Evolutionary conservation across 2,329 filamentous ascomycete species (phyloP), one percentile per base, ranked within the genome.

Genomic region (Beauveria asiatica): DNA sequence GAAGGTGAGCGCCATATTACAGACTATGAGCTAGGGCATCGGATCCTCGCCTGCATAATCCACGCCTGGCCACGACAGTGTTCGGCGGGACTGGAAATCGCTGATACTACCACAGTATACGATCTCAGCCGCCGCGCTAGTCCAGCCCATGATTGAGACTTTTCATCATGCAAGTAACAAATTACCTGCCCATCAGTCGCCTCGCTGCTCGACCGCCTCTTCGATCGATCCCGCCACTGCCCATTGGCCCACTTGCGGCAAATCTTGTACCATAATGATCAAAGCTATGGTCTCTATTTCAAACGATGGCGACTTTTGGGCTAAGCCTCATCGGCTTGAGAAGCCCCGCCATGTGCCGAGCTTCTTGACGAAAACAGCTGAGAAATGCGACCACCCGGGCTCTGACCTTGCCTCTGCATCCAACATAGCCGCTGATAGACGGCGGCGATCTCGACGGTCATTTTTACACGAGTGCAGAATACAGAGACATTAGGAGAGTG

Each of bases 301-400:
- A 8, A 11, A 42, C 37, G 37, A 58, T 58, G 56, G 56, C 56
- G 56, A 58, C 56, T 51, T 58, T 30, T 48, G 46, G 21, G 46
- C 56, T 58, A 58, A 51, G 46, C 56, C 56, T 51, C 51, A 58
- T 51, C 56, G 52, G 46, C 46, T 51, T 58, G 46, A 58, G 45
- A 48, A 23, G 39, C 56, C 56, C 56, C 56, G 56, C 56, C 56
- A 16, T 19, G 23, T 45, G 48, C 48, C 48, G 56, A 52, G 48
- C 45, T 7, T 37, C 8, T 30, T 27, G 23, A 52, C 21, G 11
- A 23, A 52, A 52, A 45, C 27, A 21, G 25, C 30, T 48, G 44
- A 58, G 37, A 17, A n/a, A 10, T 44, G 46, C 39, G 46, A 42
- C 56, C 37, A n/a, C 19, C 56, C 45, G 37, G 11, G 7, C 23